A percentile compares a stretch with the other conserved stretches of the same genome.
Evolutionary conservation across 139 green algal genomes (phyloP).

Genomic region (Eudorina sp.): DNA sequence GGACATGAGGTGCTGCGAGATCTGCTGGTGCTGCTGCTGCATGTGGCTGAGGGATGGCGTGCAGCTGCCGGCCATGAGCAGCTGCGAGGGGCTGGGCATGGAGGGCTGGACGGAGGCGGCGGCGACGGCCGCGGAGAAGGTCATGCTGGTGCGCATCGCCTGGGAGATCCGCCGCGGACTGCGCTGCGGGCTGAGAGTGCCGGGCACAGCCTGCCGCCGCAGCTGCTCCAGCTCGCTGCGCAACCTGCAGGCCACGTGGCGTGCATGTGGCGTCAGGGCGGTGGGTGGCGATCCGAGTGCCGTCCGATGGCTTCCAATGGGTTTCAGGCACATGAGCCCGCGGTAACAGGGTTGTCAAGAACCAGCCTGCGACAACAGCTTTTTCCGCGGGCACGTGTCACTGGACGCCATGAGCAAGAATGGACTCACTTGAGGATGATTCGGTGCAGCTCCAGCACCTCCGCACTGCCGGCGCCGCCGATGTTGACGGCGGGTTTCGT

Average conservation of each 20-base stretch:
- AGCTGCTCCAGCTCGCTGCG: conserved; percentile 28
- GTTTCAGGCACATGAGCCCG: no score
- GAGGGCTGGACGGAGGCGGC: not conserved
- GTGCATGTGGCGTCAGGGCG: no score
- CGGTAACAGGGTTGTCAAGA: no score
- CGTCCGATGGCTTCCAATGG: no score
- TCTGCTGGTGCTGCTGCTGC: not conserved
- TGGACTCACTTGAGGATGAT: conserved; percentile 19
- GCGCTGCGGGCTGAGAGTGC: not conserved
- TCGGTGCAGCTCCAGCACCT: conserved; percentile 39
- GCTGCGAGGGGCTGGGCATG: not conserved
- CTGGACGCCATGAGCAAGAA: no score
- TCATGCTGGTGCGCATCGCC: conserved; percentile 18
- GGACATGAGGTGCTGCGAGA: not conserved
- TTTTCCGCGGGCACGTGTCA: no score
- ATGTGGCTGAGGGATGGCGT: not conserved
- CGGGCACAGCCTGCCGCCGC: not conserved
- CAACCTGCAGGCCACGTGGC: conserved; percentile 6
- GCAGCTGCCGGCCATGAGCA: not conserved
- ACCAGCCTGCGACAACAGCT: no score
- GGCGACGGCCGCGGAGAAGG: conserved; percentile 6
- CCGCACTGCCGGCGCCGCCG: conserved; percentile 71
- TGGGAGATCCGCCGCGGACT: not conserved
- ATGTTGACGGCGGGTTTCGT: conserved; percentile 80
- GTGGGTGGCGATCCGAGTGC: no score